phyloP scores from a whole-genome alignment of 225 moss, liverwort and hornwort species.

The Neckera pumila region DNA sequence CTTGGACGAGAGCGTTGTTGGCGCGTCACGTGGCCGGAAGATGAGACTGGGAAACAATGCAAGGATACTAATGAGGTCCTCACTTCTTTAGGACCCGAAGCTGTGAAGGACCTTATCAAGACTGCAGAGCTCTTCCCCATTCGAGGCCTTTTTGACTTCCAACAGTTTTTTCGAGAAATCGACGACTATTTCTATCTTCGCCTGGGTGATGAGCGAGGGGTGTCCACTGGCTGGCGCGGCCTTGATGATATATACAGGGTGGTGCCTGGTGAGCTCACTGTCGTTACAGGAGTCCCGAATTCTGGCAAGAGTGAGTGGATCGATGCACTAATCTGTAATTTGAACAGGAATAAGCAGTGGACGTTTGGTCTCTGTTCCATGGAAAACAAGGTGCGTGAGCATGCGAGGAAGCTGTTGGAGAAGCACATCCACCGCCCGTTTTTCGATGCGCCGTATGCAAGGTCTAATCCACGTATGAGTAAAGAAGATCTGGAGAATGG shows the following conservation, averaged over 20 bases:
- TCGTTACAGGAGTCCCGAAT: constrained; percentile 94
- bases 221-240: constrained; percentile 83
- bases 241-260: constrained; percentile 83
- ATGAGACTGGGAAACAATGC: constrained; percentile 39
- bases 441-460: constrained; percentile 92
- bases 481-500: constrained; percentile 64
- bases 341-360: constrained; percentile 69
- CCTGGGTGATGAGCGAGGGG: constrained; percentile 91
- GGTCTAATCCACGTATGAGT: constrained; percentile 68
- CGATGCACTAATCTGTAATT: constrained; percentile 93
- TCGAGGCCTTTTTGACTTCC: constrained; percentile 79
- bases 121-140: constrained; percentile 86
- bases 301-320: constrained; percentile 99
- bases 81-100: constrained; percentile 40
- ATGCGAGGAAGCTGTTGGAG: constrained; percentile 88
- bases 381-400: constrained; percentile 99
- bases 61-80: constrained; percentile 99
- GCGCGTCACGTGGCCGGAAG: constrained; percentile 85
- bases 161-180: constrained; percentile 84
- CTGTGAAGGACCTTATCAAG: constrained; percentile 57
- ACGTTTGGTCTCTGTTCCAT: constrained; percentile 95
- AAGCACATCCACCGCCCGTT: constrained; percentile 77
- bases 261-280: constrained; percentile 93
- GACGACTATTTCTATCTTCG: constrained; percentile 93
- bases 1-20: constrained; percentile 98